These are phyloP conservation scores for Amborella trichopoda DNA, from an alignment of 164 flowering plant species.

Conservation along the genomic window DNA sequence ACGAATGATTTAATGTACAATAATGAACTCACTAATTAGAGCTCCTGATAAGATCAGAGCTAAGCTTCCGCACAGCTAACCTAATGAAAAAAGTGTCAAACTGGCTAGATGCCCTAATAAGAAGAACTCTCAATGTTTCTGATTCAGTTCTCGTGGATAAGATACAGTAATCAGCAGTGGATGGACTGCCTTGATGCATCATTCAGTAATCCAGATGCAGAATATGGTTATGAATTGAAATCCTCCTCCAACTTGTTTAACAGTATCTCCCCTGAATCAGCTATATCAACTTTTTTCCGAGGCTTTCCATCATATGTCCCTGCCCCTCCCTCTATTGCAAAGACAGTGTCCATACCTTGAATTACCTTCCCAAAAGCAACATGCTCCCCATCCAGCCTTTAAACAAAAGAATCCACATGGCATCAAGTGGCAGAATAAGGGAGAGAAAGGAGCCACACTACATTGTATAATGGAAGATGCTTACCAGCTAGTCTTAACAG, in stretches of 20 bases:
- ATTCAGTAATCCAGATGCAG: too few species aligned
- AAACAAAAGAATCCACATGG: neutral
- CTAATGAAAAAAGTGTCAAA: too few species aligned
- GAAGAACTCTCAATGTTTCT: too few species aligned
- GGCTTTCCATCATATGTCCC: constrained; percentile 97
- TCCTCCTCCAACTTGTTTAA: constrained; percentile 79
- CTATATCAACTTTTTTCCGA: constrained; percentile 83
- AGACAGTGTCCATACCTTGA: constrained; percentile 96
- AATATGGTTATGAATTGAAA: too few species aligned
- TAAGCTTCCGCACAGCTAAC: too few species aligned
- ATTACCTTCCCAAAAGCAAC: constrained; percentile 90
- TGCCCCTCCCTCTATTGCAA: constrained; percentile 92
- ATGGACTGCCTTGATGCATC: too few species aligned
- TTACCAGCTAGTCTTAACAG: constrained; percentile 93
- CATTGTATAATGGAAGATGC: constrained; percentile 4
- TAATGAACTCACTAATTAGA: too few species aligned
- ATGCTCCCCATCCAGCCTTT: constrained; percentile 94
- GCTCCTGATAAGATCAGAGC: too few species aligned
- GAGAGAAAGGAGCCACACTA: neutral
- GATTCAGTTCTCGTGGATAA: too few species aligned
- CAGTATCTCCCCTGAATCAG: constrained; percentile 89
- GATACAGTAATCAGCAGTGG: too few species aligned
- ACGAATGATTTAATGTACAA: too few species aligned
- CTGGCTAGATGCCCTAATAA: too few species aligned
- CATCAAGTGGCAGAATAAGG: neutral